phyloP scores from a whole-genome alignment of 345 rosid species.

The Eucalyptus polybractea region DNA sequence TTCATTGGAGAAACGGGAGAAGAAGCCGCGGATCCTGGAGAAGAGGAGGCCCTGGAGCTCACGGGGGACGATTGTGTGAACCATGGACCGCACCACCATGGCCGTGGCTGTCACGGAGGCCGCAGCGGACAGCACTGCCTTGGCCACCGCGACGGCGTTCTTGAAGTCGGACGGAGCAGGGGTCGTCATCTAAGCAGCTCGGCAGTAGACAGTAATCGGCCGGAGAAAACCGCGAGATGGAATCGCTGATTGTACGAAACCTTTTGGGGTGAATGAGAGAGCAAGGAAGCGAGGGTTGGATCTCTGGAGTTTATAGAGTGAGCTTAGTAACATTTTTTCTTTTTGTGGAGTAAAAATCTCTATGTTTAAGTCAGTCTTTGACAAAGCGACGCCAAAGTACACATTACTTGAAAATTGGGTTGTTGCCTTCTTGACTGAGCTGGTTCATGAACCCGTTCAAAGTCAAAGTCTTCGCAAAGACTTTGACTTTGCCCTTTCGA shows the following conservation, averaged over 20 bases:
- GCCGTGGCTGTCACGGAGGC: constrained; percentile 49
- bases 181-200: not conserved
- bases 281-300: not conserved
- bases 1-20: constrained; percentile 23
- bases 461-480: no score
- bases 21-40: constrained; percentile 8
- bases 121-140: constrained; percentile 29
- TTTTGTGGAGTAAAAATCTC: no score
- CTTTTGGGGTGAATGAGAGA: not conserved
- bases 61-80: constrained; percentile 25
- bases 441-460: no score
- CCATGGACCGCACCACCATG: constrained; percentile 35
- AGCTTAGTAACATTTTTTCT: no score
- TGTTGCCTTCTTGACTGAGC: no score
- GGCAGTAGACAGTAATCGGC: not conserved
- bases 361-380: no score
- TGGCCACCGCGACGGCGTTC: constrained; percentile 7
- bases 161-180: not conserved
- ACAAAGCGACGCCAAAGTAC: no score
- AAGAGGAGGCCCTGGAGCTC: constrained; percentile 17
- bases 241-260: not conserved
- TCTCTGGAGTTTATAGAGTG: not conserved
- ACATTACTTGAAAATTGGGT: no score
- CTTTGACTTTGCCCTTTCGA: no score
- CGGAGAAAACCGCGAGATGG: not conserved